A percentile compares a stretch with the other conserved stretches of the same genome.
phyloP scores from a whole-genome alignment of 306 rosid species.

The Prunus armeniaca region DNA sequence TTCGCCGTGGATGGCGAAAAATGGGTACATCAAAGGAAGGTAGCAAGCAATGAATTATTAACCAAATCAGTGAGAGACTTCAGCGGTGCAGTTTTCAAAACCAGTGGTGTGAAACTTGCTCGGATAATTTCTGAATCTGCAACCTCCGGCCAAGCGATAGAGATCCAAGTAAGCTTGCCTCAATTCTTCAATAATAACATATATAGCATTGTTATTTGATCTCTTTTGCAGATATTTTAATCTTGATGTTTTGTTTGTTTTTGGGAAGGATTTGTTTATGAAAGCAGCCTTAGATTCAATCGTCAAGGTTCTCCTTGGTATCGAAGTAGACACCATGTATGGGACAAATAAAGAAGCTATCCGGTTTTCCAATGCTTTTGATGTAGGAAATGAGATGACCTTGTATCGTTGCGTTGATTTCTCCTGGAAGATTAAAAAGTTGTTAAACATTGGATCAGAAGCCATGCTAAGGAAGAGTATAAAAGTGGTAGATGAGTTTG shows the following conservation, averaged over 20 bases:
- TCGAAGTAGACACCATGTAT: constrained; percentile 24
- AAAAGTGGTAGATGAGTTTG: constrained; percentile 3
- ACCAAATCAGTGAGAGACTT: constrained; percentile 29
- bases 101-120: constrained; percentile 18
- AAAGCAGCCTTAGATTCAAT: constrained; percentile 32
- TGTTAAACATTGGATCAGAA: constrained; percentile 31
- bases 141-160: not conserved
- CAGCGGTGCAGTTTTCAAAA: constrained; percentile 26
- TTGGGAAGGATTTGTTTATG: constrained; percentile 28
- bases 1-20: constrained; percentile 34
- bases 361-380: constrained; percentile 25
- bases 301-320: constrained; percentile 24
- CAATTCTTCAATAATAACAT: not conserved
- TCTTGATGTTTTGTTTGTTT: not conserved
- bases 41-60: constrained; percentile 34
- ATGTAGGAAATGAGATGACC: constrained; percentile 18
- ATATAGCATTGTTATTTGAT: not conserved
- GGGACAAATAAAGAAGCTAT: not conserved
- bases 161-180: constrained; percentile 25
- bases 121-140: constrained; percentile 27
- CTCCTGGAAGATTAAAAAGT: constrained; percentile 16
- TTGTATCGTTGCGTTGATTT: constrained; percentile 24
- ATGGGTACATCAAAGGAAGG: constrained; percentile 34
- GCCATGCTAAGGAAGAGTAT: constrained; percentile 23
- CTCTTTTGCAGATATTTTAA: not conserved